A percentile compares a stretch with the other conserved stretches of the same genome.
phyloP scores from a whole-genome alignment of 208 protist genomes.

The Crithidia bombi region DNA sequence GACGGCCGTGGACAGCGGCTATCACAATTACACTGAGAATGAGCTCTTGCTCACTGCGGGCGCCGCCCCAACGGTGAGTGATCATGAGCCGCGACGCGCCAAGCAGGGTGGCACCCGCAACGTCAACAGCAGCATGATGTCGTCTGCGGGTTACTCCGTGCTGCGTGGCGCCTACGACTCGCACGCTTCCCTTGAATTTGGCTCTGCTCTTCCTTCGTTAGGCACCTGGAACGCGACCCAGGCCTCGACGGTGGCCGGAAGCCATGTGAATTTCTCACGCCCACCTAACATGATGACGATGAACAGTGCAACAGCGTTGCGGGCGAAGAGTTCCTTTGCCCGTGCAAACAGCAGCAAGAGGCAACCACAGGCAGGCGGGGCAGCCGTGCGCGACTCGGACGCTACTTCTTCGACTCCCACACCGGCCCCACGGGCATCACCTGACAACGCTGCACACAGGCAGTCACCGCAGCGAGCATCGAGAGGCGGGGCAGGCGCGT shows the following conservation, averaged over 20 bases:
- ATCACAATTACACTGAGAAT: not conserved
- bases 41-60: not conserved
- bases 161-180: slow-evolving; percentile 10
- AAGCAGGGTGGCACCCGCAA: slow-evolving; percentile 1
- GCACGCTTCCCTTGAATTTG: slow-evolving; percentile 6
- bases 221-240: not conserved
- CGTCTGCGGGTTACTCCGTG: slow-evolving; percentile 14
- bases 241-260: not conserved
- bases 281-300: slow-evolving; percentile 11
- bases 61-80: not conserved
- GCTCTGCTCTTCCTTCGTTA: slow-evolving; percentile 9
- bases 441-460: not conserved
- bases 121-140: slow-evolving; percentile 7
- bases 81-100: not conserved
- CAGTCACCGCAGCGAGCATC: not conserved
- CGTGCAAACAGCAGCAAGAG: not conserved
- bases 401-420: not conserved
- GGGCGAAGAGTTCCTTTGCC: slow-evolving; percentile 8
- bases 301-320: slow-evolving; percentile 2
- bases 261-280: not conserved
- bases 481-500: not conserved
- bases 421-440: not conserved
- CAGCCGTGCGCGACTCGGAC: not conserved
- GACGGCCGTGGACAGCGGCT: not conserved
- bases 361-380: not conserved